These are phyloP conservation scores for Nepenthes alata DNA, from an alignment of 179 eudicot genomes.

Conservation along the genomic window DNA sequence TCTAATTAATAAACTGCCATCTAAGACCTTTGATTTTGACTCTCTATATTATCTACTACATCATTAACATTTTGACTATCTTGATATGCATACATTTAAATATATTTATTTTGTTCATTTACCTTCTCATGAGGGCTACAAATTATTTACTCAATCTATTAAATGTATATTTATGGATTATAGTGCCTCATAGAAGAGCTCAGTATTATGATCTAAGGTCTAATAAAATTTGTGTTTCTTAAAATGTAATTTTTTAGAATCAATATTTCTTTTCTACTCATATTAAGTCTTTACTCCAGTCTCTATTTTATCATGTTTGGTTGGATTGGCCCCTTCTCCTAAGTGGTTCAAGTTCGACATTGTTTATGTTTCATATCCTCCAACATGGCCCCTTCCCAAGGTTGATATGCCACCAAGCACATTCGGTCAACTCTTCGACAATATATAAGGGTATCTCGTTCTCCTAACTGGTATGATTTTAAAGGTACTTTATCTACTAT, in stretches of 20 bases:
- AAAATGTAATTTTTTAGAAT: constrained; percentile 3
- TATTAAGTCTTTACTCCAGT: not conserved
- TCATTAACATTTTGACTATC: not conserved
- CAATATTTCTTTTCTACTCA: not conserved
- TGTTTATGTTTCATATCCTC: not conserved
- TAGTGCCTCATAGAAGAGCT: not conserved
- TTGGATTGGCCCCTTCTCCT: not conserved
- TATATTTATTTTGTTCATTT: constrained; percentile 2
- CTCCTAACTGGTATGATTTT: not conserved
- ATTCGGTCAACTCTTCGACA: not conserved
- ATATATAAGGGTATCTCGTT: not conserved
- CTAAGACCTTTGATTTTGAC: not conserved
- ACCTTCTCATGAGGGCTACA: not conserved
- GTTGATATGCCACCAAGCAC: not conserved
- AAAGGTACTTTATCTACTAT: not conserved
- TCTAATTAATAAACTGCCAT: constrained; percentile 2
- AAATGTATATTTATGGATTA: constrained; percentile 5
- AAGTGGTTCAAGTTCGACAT: not conserved
- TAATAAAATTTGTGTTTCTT: not conserved
- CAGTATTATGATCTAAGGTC: constrained; percentile 2
- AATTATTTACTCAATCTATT: not conserved
- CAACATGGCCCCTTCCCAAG: not conserved
- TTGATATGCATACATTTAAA: not conserved
- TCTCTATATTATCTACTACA: constrained; percentile 3
- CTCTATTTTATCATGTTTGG: not conserved